Conservation (phyloP, 1,139 yeast species). For the Candida sanyaensis region DNA sequence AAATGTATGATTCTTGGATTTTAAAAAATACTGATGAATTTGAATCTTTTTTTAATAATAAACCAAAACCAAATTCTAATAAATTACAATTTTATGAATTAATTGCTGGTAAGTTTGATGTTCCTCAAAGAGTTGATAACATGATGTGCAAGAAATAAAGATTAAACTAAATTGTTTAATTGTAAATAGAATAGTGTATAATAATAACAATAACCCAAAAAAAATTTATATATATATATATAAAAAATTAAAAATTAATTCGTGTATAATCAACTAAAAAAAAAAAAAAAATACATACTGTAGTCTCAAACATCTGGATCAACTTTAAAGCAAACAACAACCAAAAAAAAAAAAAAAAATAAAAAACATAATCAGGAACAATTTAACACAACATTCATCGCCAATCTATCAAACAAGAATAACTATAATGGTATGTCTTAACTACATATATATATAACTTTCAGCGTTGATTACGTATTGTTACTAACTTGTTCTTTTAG, state of each 20-base stretch:
- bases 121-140: slow-evolving; percentile 52
- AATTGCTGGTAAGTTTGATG: slow-evolving; percentile 57
- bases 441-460: neutral
- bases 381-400: neutral
- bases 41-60: slow-evolving; percentile 22
- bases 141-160: slow-evolving; percentile 11
- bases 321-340: too few species aligned
- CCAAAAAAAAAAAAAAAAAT: neutral
- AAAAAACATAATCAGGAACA: neutral
- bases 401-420: neutral
- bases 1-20: slow-evolving; percentile 34
- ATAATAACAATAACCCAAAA: too few species aligned
- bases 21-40: slow-evolving; percentile 32
- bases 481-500: slow-evolving; percentile 30
- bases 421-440: slow-evolving; percentile 7
- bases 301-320: too few species aligned
- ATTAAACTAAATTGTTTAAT: neutral
- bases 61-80: neutral
- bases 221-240: too few species aligned
- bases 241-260: neutral
- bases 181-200: neutral
- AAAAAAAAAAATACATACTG: neutral
- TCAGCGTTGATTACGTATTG: neutral
- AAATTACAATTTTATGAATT: slow-evolving; percentile 58
- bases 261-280: neutral